Conservation (phyloP, 768 basidiomycete genomes). For the Mycena chlorophos region DNA sequence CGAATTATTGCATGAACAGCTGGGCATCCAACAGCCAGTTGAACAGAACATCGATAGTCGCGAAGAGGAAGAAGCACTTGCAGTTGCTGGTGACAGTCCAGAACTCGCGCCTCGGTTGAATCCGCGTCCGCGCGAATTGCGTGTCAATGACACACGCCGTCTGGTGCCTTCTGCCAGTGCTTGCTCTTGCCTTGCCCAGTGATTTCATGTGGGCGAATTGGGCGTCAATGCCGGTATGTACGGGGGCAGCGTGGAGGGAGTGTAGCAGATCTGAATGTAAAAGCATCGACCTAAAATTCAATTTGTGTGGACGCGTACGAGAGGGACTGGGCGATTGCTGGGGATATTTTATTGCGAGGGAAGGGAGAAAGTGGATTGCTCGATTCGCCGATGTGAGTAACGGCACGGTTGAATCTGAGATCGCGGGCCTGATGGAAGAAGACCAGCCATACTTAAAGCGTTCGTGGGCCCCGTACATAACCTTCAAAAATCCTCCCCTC, state of each 20-base stretch:
- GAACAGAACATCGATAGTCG: background rate
- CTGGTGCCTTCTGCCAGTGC: constrained; percentile 8
- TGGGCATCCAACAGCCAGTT: background rate
- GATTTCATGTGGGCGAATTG: constrained; percentile 7
- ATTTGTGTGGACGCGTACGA: constrained; percentile 13
- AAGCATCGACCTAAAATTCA: constrained; percentile 20
- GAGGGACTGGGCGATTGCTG: background rate
- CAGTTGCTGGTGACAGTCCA: no score
- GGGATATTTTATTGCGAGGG: background rate
- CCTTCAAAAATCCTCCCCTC: constrained; percentile 46
- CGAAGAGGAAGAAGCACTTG: no score
- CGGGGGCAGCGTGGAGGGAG: constrained; percentile 7
- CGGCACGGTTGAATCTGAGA: constrained; percentile 21
- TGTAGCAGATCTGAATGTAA: constrained; percentile 22
- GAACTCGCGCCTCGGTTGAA: background rate
- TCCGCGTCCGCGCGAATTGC: constrained; percentile 6
- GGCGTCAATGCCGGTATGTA: constrained; percentile 9
- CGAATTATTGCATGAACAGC: background rate
- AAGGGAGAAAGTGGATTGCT: background rate
- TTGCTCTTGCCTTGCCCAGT: constrained; percentile 8
- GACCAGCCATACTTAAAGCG: constrained; percentile 27
- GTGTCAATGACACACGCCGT: constrained; percentile 16
- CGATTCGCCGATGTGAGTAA: background rate
- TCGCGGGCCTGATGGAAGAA: constrained; percentile 38
- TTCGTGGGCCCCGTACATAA: constrained; percentile 33